These are phyloP conservation scores for Eustoma russellianum DNA, from an alignment of 257 asterid species.

Conservation along the genomic window DNA sequence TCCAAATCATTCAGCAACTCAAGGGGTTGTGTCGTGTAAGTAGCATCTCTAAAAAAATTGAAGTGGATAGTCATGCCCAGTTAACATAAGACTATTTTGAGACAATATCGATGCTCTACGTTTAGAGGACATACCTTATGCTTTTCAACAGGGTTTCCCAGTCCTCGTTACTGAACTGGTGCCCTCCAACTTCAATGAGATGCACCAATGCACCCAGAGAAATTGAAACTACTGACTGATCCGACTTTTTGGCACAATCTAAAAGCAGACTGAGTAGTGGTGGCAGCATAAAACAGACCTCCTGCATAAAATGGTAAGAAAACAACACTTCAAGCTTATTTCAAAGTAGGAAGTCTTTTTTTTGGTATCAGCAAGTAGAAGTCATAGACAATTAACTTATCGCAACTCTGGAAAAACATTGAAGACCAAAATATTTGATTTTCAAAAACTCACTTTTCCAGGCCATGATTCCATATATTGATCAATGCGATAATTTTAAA, in stretches of 20 bases:
- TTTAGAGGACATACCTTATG: slow-evolving; percentile 47
- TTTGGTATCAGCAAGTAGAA: too few species aligned
- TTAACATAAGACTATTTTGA: slow-evolving; percentile 7
- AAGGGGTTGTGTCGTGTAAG: slow-evolving; percentile 93
- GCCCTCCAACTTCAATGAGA: slow-evolving; percentile 98
- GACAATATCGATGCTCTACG: slow-evolving; percentile 6
- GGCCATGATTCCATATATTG: too few species aligned
- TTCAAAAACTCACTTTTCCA: too few species aligned
- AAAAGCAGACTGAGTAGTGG: slow-evolving; percentile 83
- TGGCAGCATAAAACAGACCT: slow-evolving; percentile 96
- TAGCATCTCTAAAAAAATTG: slow-evolving; percentile 72
- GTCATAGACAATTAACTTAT: too few species aligned
- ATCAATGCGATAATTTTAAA: too few species aligned
- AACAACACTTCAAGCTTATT: too few species aligned
- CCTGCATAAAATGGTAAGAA: slow-evolving; percentile 34
- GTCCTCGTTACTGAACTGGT: slow-evolving; percentile 79
- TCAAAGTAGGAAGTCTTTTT: too few species aligned
- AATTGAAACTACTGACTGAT: slow-evolving; percentile 90
- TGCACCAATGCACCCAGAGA: slow-evolving; percentile 97
- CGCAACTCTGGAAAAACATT: too few species aligned
- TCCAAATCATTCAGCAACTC: slow-evolving; percentile 93
- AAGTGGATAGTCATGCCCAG: slow-evolving; percentile 14
- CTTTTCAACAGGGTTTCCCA: slow-evolving; percentile 96
- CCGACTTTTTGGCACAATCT: slow-evolving; percentile 96
- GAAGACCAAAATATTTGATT: too few species aligned